Conservation (phyloP, 805 yeast species). For the Scheffersomyces stipitis region DNA sequence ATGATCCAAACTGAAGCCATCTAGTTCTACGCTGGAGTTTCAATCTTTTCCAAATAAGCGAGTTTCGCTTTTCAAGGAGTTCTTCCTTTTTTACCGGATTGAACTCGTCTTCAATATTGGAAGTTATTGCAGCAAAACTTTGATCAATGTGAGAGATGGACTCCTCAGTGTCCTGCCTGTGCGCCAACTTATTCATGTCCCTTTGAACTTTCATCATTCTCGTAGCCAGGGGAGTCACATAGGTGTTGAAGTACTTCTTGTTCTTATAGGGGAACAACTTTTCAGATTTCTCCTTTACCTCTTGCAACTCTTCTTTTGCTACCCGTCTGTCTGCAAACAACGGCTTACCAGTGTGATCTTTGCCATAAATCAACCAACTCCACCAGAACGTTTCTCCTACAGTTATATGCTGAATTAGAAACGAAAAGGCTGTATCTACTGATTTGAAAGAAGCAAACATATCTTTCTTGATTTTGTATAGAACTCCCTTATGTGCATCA, state of each 20-base stretch:
- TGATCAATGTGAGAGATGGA: slow-evolving; percentile 5
- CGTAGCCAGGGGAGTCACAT: slow-evolving; percentile 43
- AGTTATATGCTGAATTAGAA: slow-evolving; percentile 25
- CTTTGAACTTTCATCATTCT: slow-evolving; percentile 36
- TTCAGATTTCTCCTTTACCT: slow-evolving; percentile 16
- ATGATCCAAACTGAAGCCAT: slow-evolving; percentile 28
- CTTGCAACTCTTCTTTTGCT: slow-evolving; percentile 18
- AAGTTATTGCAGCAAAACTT: slow-evolving; percentile 8
- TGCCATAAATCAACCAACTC: slow-evolving; percentile 40
- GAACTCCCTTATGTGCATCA: slow-evolving; percentile 19
- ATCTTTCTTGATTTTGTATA: slow-evolving; percentile 27
- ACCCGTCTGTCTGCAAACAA: slow-evolving; percentile 24
- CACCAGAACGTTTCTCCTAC: slow-evolving; percentile 37
- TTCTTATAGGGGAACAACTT: slow-evolving; percentile 26
- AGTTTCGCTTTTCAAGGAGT: slow-evolving; percentile 25
- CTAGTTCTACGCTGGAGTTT: slow-evolving; percentile 18
- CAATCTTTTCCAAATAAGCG: slow-evolving; percentile 33
- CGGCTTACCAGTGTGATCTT: slow-evolving; percentile 32
- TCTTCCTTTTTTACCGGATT: slow-evolving; percentile 9
- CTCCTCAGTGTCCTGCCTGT: slow-evolving; percentile 5
- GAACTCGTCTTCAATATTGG: slow-evolving; percentile 8
- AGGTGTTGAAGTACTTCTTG: slow-evolving; percentile 39
- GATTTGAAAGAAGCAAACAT: slow-evolving; percentile 18
- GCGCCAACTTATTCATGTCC: slow-evolving; percentile 25
- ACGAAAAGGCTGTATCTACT: slow-evolving; percentile 26